These are phyloP conservation scores for Moesziomyces sp. DNA, from an alignment of 1,284 basidiomycete species.

Conservation along the genomic window DNA sequence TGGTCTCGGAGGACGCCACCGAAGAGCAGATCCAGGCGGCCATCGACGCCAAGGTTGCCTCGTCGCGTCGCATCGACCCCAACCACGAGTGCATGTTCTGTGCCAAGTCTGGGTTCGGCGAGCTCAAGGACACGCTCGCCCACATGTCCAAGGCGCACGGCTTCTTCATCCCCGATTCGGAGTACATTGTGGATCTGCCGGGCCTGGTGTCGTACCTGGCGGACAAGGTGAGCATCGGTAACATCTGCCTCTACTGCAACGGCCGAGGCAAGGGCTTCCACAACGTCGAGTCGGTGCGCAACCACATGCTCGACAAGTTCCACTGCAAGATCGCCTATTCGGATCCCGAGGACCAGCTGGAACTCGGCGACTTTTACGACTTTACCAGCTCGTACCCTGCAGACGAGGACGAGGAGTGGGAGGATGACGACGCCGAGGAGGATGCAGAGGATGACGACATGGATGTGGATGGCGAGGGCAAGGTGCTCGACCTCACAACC, in stretches of 20 bases:
- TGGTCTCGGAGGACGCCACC: constrained; percentile 48
- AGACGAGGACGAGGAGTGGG: constrained; percentile 65
- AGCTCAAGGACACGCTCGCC: constrained; percentile 77
- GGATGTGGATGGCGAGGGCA: constrained; percentile 38
- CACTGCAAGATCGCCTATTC: constrained; percentile 98
- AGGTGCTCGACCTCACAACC: constrained; percentile 22
- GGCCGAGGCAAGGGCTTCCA: constrained; percentile 60
- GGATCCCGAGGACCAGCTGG: constrained; percentile 80
- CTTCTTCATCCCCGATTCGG: constrained; percentile 95
- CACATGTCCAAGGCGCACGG: constrained; percentile 91
- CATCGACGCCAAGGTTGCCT: constrained; percentile 60
- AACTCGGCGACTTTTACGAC: constrained; percentile 93
- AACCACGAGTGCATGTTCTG: constrained; percentile 79
- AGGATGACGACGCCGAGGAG: constrained; percentile 44
- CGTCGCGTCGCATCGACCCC: constrained; percentile 60
- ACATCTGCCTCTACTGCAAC: constrained; percentile 88
- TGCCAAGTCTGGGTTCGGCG: constrained; percentile 72
- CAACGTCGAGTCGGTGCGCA: constrained; percentile 55
- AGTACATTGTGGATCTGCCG: constrained; percentile 84
- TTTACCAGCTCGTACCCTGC: constrained; percentile 82
- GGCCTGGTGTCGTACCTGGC: constrained; percentile 89
- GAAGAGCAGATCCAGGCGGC: constrained; percentile 62
- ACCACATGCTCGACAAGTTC: constrained; percentile 67
- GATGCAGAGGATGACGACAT: constrained; percentile 51
- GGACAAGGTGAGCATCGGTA: constrained; percentile 91